Base-by-base conservation (phyloP, 192 early-diverging fungal species). In the Rhizoclosmatium sp. region DNA sequence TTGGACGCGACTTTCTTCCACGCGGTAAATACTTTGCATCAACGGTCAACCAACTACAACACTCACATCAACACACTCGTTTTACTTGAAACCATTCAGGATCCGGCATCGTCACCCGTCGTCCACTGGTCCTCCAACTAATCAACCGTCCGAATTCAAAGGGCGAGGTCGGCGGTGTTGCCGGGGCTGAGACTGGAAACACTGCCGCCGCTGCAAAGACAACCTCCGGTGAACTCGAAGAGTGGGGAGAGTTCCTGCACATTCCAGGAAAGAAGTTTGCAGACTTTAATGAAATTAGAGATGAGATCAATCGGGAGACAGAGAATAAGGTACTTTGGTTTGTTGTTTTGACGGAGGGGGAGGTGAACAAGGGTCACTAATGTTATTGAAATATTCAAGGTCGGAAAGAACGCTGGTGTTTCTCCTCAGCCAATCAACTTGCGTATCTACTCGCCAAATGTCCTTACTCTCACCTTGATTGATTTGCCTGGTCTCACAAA, bases 401-500 rank as follows among this genome's bases (percentile, higher is more conserved):
- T 80, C 44, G 85, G 87, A 21, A 86, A 87, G 48, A 90, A 87
- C 67, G 85, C 86, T 56, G 94, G 96, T 46, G 94, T 99, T 44
- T 98, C 96, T n/a, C 91, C 96, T 5, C 85, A 94, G 31, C 98
- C 98, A 41, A 99, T 99, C 87, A 99, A 98, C 82, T 88, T 99
- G 65, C 92, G 97, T 45, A 91, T 99, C 70, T 99, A 92, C 85
- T 99, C 98, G 44, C 98, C 98, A 73, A 94, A 99, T 76, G 98
- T 99, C 21, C 85, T 99, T 65, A 99, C 97, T 0, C 89, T 99
- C n/a, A 99, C 98, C 7, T 84, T 99, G 72, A 94, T 99, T 51
- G 98, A 99, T 81, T 87, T 99, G 83, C 98, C 98, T 19, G 98
- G 98, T n/a, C 84, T 99, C 81, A 99, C 98, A 42, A 99, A 98